These are phyloP conservation scores for Botryotinia calthae DNA, from an alignment of 2,329 filamentous ascomycete species.

Conservation along the genomic window DNA sequence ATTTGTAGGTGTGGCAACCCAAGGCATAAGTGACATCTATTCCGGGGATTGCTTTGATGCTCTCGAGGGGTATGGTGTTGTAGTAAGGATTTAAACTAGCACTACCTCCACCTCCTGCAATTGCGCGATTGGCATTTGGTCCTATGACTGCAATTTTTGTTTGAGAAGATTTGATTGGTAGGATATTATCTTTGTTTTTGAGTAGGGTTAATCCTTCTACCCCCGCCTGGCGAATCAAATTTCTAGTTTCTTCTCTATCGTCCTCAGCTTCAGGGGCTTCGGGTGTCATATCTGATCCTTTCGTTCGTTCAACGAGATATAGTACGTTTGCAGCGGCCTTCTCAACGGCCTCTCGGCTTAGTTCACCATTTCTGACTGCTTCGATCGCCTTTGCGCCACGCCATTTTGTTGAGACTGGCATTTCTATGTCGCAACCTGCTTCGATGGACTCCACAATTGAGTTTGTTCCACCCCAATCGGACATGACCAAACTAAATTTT, in stretches of 20 bases:
- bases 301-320: conserved; percentile 59
- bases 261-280: conserved; percentile 58
- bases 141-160: conserved; percentile 64
- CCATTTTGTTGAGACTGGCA: conserved; percentile 56
- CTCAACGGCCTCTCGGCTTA: conserved; percentile 52
- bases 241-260: conserved; percentile 55
- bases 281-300: conserved; percentile 55
- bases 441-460: conserved; percentile 55
- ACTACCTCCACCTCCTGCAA: conserved; percentile 66
- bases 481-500: conserved; percentile 50
- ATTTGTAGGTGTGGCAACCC: conserved; percentile 63
- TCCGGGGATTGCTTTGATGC: conserved; percentile 54
- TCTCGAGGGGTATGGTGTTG: conserved; percentile 61
- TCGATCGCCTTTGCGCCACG: conserved; percentile 55
- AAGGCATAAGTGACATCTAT: conserved; percentile 58
- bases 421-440: conserved; percentile 57
- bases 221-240: conserved; percentile 59
- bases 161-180: conserved; percentile 55
- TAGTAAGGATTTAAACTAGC: conserved; percentile 69
- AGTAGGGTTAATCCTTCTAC: conserved; percentile 61
- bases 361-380: conserved; percentile 49
- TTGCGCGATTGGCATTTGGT: conserved; percentile 64
- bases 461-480: conserved; percentile 59
- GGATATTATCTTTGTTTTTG: conserved; percentile 59
- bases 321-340: conserved; percentile 59